These are phyloP conservation scores for Lodderomyces oxycetoniae DNA, from an alignment of 1,139 yeast species.

Conservation along the genomic window DNA sequence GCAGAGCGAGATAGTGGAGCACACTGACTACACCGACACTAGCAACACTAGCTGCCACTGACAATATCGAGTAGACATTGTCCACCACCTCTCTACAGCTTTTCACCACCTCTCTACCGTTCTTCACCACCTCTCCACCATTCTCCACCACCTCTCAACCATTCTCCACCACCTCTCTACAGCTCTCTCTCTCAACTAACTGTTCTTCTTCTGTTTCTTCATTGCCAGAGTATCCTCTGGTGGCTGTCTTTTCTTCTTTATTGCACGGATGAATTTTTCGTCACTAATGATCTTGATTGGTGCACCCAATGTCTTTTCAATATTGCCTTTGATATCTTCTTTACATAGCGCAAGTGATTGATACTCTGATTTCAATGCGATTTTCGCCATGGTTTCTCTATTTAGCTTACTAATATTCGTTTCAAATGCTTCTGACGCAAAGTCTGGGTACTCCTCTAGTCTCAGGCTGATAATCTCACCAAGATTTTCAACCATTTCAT, in stretches of 20 bases:
- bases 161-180: not conserved
- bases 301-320: slow-evolving; percentile 27
- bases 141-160: no score
- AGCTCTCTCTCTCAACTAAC: not conserved
- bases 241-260: slow-evolving; percentile 47
- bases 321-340: slow-evolving; percentile 14
- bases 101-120: not conserved
- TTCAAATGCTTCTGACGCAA: slow-evolving; percentile 22
- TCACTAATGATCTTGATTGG: slow-evolving; percentile 47
- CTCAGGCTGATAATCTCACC: slow-evolving; percentile 29
- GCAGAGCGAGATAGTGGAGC: no score
- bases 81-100: not conserved
- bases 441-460: slow-evolving; percentile 39
- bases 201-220: slow-evolving; percentile 1
- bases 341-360: slow-evolving; percentile 42
- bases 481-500: slow-evolving; percentile 28
- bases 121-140: slow-evolving; percentile 1
- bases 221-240: slow-evolving; percentile 9
- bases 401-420: slow-evolving; percentile 7
- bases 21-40: no score
- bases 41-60: no score
- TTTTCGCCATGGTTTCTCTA: slow-evolving; percentile 42
- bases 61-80: no score
- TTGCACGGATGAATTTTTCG: slow-evolving; percentile 51
- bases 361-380: slow-evolving; percentile 53